Evolutionary conservation across 2,329 filamentous ascomycete genomes (phyloP).

Genomic region (Apiospora pterosperma): DNA sequence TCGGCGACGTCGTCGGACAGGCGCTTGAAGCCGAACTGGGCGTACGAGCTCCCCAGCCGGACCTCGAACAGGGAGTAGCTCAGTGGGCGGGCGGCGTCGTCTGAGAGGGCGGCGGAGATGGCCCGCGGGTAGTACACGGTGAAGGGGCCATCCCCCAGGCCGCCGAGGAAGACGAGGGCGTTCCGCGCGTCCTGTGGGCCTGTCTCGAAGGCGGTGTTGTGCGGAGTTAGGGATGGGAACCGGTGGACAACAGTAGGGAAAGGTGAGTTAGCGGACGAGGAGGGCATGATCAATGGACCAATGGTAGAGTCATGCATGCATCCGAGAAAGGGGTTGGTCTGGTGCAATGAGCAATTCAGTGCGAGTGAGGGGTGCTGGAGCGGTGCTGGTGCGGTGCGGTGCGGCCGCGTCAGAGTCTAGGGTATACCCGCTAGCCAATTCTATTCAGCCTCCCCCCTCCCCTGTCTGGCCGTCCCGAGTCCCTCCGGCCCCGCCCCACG

Average conservation of each 20-base stretch:
- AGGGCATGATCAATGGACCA: background rate
- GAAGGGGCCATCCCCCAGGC: slow-evolving; percentile 68
- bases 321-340: background rate
- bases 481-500: background rate
- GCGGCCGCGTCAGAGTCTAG: background rate
- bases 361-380: background rate
- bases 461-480: too few species aligned
- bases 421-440: background rate
- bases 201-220: slow-evolving; percentile 45
- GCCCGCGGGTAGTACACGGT: slow-evolving; percentile 55
- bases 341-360: background rate
- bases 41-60: slow-evolving; percentile 52
- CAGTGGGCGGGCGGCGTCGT: slow-evolving; percentile 29
- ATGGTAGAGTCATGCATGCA: background rate
- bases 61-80: slow-evolving; percentile 55
- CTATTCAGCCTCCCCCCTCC: too few species aligned
- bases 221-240: slow-evolving; percentile 32
- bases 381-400: background rate
- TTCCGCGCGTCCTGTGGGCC: slow-evolving; percentile 44
- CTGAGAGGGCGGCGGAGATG: slow-evolving; percentile 41
- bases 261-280: slow-evolving; percentile 13
- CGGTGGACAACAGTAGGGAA: slow-evolving; percentile 45
- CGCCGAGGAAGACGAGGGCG: slow-evolving; percentile 67
- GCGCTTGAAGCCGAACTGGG: slow-evolving; percentile 47
- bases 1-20: slow-evolving; percentile 52